Base-by-base conservation (phyloP, 805 yeast genomes). In the Starmera caribaea region DNA sequence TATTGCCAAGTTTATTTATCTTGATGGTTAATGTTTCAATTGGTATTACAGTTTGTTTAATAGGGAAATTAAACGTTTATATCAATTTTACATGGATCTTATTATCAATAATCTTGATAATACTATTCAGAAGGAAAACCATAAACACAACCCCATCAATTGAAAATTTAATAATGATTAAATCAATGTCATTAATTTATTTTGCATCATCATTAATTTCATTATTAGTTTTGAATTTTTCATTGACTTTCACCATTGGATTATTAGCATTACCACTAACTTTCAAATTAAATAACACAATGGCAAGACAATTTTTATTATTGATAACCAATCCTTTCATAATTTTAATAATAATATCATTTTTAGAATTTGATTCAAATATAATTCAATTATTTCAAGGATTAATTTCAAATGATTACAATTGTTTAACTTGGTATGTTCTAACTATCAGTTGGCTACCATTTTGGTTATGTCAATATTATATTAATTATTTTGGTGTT, bases 341-440 rank as follows among this genome's bases (percentile, higher is more conserved):
- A 4, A 54, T 67, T 1, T 40, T 62, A 39, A 53, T 48, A 57
- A 61, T 47, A 31, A 55, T 59, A 38, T 54, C 45, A 36, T 58
- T 56, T 34, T 45, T 57, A 8, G 39, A 59, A 36, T 56, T 59
- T 36, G 61, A 66, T 12, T 45, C 46, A 2, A 15, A n/a, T n/a
- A 32, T 50, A 6, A 5, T 26, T 14, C 57, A 51, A 30, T 46
- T 63, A 2, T 65, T 80, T 39, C 53, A 59, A 16, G 76, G 77
- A 0, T 62, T 88, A 13, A 55, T 79, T 10, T 65, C 73, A 24
- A 76, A 86, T 3, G 74, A 78, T 31, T 61, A 84, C 41, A 82
- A 81, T 41, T 79, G 83, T 43, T 87, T 95, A 90, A 83, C 95
- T 0, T 87, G 95, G 89, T 70, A 75, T 41, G 72, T 84, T 17